phyloP scores from a whole-genome alignment of 139 green algal genomes.

The Edaphochlamys debaryana region DNA sequence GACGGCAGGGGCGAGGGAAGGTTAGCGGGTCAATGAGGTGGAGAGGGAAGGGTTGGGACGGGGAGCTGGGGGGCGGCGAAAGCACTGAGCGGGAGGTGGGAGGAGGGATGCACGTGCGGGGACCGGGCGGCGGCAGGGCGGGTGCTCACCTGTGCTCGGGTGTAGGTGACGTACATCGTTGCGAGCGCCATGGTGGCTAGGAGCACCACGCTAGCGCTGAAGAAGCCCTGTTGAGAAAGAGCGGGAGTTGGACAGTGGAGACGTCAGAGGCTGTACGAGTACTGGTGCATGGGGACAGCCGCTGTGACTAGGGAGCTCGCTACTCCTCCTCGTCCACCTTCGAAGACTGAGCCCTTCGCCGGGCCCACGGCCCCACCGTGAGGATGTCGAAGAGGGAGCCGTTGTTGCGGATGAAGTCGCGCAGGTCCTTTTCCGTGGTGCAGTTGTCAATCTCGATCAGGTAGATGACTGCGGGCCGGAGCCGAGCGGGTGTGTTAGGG shows the following conservation, averaged over 20 bases:
- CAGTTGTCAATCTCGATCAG: slow-evolving; percentile 45
- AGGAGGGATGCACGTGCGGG: too few relatives aligned
- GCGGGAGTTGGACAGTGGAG: neutral
- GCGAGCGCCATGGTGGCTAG: slow-evolving; percentile 1
- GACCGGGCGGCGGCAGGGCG: too few relatives aligned
- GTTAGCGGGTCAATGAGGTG: too few relatives aligned
- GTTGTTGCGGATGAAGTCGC: slow-evolving; percentile 40
- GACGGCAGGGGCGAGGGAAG: too few relatives aligned
- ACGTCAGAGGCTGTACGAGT: neutral
- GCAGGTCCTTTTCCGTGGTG: slow-evolving; percentile 11
- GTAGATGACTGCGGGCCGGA: neutral
- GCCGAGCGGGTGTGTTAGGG: too few relatives aligned
- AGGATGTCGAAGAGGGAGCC: slow-evolving; percentile 20
- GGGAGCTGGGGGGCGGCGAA: too few relatives aligned
- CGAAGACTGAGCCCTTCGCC: neutral
- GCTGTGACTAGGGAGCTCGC: too few relatives aligned
- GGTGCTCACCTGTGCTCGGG: too few relatives aligned
- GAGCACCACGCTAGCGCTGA: slow-evolving; percentile 11
- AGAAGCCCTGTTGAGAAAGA: slow-evolving; percentile 6
- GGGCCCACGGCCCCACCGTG: neutral
- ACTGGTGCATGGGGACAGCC: neutral
- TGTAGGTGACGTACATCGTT: slow-evolving; percentile 34
- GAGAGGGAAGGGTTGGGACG: too few relatives aligned
- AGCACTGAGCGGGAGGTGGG: too few relatives aligned
- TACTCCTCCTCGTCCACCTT: neutral